Base-by-base conservation (phyloP, 306 rosid genomes). In the Geum urbanum region DNA sequence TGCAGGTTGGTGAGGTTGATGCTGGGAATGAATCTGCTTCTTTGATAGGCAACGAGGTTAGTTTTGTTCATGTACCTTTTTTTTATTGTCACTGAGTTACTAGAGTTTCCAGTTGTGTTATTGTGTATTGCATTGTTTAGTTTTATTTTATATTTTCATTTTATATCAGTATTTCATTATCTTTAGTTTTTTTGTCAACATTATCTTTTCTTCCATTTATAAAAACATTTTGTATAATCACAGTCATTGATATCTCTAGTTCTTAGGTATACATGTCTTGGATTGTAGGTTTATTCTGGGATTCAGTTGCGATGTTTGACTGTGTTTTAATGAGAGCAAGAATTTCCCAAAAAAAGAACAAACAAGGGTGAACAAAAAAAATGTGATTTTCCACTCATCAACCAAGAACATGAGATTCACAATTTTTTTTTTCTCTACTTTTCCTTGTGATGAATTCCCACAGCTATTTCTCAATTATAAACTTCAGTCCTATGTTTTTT, bases 41-140 rank as follows among this genome's bases (percentile, higher is more conserved):
- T 78, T 68, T 85, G 55, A 71, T 72, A 0, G 79, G 83, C 60
- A 83, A 81, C 27, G 85, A 83, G 90, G 97, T 88, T 24, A 50
- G 85, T 44, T 50, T 59, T 70, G 51, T 49, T 50, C 3, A 47
- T 56, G 77, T 53, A 37, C 62, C 39, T 72, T 47, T 39, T 53
- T 40, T 50, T 46, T n/a, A n/a, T 48, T 45, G 35, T 24, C 39
- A 56, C n/a, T 1, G 40, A 13, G 9, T 24, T 56, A 10, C 40
- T 55, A 27, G 41, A 57, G 24, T 57, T 12, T 57, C 63, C 10
- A 57, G 14, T 40, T 57, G 63, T 5, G 24, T 11, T 55, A 22
- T 66, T 24, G 37, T 9, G 8, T 6, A 18, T 22, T 45, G 41
- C 16, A 5, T 7, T 13, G 10, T 50, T 39, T 52, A 39, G 27